A percentile compares a stretch with the other conserved stretches of the same genome.
phyloP scores from a whole-genome alignment of 2,329 filamentous ascomycete genomes.

The Neurospora sp. region DNA sequence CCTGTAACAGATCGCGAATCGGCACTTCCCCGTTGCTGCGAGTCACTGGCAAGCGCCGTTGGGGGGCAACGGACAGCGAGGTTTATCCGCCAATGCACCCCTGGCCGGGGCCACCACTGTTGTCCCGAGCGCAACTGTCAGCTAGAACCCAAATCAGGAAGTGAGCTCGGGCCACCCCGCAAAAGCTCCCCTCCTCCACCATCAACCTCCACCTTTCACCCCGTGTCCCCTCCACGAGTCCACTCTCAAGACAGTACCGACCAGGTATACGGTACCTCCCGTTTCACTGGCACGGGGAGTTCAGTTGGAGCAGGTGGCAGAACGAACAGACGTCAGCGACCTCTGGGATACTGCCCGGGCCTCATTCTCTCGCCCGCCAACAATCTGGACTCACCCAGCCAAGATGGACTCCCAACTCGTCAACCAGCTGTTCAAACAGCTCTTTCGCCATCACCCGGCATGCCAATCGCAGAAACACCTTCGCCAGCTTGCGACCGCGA shows the following conservation, averaged over 20 bases:
- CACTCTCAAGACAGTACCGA: background rate
- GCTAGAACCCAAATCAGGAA: background rate
- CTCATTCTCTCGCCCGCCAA: slow-evolving; percentile 4
- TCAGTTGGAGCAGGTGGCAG: background rate
- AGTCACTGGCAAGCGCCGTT: background rate
- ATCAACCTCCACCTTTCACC: background rate
- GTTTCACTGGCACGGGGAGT: background rate
- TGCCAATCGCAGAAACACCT: slow-evolving; percentile 45
- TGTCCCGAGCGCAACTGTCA: background rate
- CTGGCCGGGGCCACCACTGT: background rate
- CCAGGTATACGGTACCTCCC: background rate
- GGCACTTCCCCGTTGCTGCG: background rate
- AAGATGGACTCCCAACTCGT: slow-evolving; percentile 74
- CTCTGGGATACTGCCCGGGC: background rate
- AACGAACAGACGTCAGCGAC: background rate
- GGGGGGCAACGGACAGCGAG: background rate
- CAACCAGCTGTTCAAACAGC: slow-evolving; percentile 70
- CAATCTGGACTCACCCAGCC: slow-evolving; percentile 6
- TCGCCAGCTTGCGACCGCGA: slow-evolving; percentile 24
- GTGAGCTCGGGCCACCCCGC: background rate
- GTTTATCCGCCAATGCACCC: background rate
- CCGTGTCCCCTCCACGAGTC: background rate
- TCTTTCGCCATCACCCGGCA: slow-evolving; percentile 68
- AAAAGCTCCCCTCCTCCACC: background rate
- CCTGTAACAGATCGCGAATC: background rate